Base-by-base conservation (phyloP, 768 basidiomycete species). In the Boletus subparvulus region DNA sequence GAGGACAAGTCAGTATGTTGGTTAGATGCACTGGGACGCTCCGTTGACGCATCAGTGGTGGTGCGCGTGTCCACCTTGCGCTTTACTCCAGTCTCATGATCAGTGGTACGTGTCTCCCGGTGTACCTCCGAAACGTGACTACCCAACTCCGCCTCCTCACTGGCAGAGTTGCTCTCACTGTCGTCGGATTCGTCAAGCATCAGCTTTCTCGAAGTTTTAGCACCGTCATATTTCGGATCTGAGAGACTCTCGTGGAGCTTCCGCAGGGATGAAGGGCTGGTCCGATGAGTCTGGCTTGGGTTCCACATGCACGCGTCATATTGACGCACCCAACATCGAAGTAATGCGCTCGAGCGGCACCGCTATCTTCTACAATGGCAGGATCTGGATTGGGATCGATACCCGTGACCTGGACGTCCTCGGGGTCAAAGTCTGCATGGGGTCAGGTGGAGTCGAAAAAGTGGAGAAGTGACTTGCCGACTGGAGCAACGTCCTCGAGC, bases 141-240 rank as follows among this genome's bases (percentile, higher is more conserved):
- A 65, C n/a, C 66, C 54, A 21, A 60, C 14, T 64, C 69, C n/a
- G 48, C 36, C 19, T 61, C 54, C 35, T 64, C 59, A 9, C 49
- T 32, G 17, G 56, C 52, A 6, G 52, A 54, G 32, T 51, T 51
- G 12, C 45, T 46, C 28, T 60, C 57, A 39, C 21, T 58, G 37
- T 61, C 60, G 6, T 66, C 69, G 0, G 66, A 73, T 12, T 75
- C 76, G 21, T 70, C 74, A 58, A 83, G 66, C 46, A 88, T 65
- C 57, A 82, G 75, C 47, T 80, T 82, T 61, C 92, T 79, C 3
- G 84, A 83, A 1, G 79, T 84, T 66, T 78, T 83, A 5, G 83
- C 76, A 19, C 87, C 91, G 42, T 82, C 82, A 73, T 96, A 95
- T 71, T 94, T 94, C 17, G 84, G 84, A 66, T 91, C 90, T 30